phyloP scores from a whole-genome alignment of 768 basidiomycete species.

The Tephrocybe sp. region DNA sequence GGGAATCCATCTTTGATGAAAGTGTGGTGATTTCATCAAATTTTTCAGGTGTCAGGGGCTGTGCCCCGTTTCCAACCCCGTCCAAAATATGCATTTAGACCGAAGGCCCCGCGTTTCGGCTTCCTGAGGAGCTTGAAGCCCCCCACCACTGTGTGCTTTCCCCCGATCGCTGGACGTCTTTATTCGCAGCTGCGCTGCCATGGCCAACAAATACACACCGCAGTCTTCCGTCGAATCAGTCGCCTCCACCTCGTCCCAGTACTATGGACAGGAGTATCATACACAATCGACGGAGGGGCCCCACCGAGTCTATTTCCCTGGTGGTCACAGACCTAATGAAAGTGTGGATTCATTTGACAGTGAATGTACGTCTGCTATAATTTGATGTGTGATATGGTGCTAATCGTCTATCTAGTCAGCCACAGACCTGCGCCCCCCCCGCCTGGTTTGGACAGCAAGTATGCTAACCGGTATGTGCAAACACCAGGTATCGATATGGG shows the following conservation, averaged over 20 bases:
- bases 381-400: background rate
- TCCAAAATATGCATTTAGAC: constrained; percentile 16
- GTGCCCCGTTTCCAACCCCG: constrained; percentile 21
- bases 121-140: constrained; percentile 23
- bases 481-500: background rate
- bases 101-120: constrained; percentile 6
- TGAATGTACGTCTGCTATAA: constrained; percentile 13
- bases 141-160: constrained; percentile 13
- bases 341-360: constrained; percentile 19
- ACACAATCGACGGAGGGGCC: constrained; percentile 16
- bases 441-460: constrained; percentile 14
- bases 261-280: constrained; percentile 11
- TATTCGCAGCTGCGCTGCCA: constrained; percentile 24
- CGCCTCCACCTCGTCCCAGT: constrained; percentile 18
- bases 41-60: constrained; percentile 14
- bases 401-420: constrained; percentile 4
- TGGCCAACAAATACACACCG: constrained; percentile 20
- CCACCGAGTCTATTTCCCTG: constrained; percentile 20
- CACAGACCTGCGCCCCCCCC: constrained; percentile 2
- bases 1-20: constrained; percentile 12
- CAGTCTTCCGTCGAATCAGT: constrained; percentile 26
- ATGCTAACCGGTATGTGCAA: constrained; percentile 14
- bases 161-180: constrained; percentile 22
- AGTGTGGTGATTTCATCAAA: constrained; percentile 18
- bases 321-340: constrained; percentile 18